phyloP scores from a whole-genome alignment of 2,329 filamentous ascomycete species.

The Xylaria sp. region DNA sequence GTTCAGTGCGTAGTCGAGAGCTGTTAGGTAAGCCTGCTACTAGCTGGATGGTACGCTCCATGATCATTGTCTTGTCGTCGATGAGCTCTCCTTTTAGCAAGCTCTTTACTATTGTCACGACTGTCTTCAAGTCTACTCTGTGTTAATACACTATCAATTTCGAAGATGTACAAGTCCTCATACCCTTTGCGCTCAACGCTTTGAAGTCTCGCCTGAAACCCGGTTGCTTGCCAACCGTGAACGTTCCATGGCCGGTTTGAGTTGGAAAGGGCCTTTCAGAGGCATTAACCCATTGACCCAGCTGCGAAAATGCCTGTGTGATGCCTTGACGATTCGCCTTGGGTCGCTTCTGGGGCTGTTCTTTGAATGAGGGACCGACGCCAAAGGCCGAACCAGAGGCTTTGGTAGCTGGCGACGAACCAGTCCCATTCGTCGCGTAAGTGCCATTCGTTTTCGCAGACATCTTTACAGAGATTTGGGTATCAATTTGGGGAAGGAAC shows the following conservation, averaged over 20 bases:
- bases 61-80: slow-evolving; percentile 82
- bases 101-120: slow-evolving; percentile 68
- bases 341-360: slow-evolving; percentile 38
- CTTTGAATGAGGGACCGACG: slow-evolving; percentile 38
- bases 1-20: slow-evolving; percentile 69
- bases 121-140: slow-evolving; percentile 69
- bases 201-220: slow-evolving; percentile 68
- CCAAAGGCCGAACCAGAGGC: slow-evolving; percentile 30
- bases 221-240: slow-evolving; percentile 60
- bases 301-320: slow-evolving; percentile 50
- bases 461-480: slow-evolving; percentile 36
- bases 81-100: slow-evolving; percentile 72
- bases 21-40: slow-evolving; percentile 72
- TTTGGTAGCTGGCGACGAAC: slow-evolving; percentile 37
- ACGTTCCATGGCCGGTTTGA: slow-evolving; percentile 72
- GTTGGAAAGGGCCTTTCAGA: slow-evolving; percentile 72
- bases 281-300: slow-evolving; percentile 56
- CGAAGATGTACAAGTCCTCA: slow-evolving; percentile 36
- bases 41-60: slow-evolving; percentile 78
- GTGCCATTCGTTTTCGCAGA: slow-evolving; percentile 34
- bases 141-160: slow-evolving; percentile 30
- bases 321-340: slow-evolving; percentile 52
- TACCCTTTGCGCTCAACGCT: slow-evolving; percentile 62
- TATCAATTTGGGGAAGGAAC: slow-evolving; percentile 30
- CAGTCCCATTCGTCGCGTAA: slow-evolving; percentile 34